Evolutionary conservation across 441 rosid genomes (phyloP).

Genomic region (Iberis amara): DNA sequence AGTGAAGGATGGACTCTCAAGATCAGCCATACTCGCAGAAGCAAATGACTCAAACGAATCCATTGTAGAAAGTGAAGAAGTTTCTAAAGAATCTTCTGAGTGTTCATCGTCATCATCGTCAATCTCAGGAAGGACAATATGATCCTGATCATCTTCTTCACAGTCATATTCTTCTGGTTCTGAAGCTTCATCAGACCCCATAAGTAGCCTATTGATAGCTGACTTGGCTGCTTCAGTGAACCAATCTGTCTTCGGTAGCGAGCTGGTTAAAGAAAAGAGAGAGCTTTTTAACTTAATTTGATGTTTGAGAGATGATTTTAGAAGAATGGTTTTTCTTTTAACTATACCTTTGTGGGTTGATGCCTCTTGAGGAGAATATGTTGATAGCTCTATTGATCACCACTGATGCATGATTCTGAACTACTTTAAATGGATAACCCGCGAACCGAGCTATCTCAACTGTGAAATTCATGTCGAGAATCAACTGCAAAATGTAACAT

Average conservation of each 20-base stretch:
- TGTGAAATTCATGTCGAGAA: conserved; percentile 97
- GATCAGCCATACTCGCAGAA: conserved; percentile 96
- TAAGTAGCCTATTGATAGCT: conserved; percentile 72
- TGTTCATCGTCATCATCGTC: conserved; percentile 34
- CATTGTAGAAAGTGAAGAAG: conserved; percentile 61
- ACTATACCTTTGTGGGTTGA: conserved; percentile 78
- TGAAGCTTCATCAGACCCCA: conserved; percentile 78
- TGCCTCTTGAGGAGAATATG: conserved; percentile 74
- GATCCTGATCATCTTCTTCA: conserved; percentile 45
- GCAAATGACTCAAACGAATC: conserved; percentile 81
- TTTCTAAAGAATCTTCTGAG: conserved; percentile 57
- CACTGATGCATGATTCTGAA: conserved; percentile 80
- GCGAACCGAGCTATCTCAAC: conserved; percentile 96
- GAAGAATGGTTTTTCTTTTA: not conserved
- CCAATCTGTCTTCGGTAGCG: conserved; percentile 82
- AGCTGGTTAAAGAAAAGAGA: conserved; percentile 30
- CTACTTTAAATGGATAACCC: conserved; percentile 77
- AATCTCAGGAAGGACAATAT: conserved; percentile 35
- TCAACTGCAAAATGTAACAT: conserved; percentile 47
- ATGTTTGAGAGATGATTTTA: not conserved
- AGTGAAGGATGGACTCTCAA: conserved; percentile 63
- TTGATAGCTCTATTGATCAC: conserved; percentile 76
- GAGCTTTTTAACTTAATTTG: not conserved
- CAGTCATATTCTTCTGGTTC: conserved; percentile 49
- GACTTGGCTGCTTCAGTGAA: conserved; percentile 85